Conservation (phyloP, 257 asterid species). For the Salvia splendens region DNA sequence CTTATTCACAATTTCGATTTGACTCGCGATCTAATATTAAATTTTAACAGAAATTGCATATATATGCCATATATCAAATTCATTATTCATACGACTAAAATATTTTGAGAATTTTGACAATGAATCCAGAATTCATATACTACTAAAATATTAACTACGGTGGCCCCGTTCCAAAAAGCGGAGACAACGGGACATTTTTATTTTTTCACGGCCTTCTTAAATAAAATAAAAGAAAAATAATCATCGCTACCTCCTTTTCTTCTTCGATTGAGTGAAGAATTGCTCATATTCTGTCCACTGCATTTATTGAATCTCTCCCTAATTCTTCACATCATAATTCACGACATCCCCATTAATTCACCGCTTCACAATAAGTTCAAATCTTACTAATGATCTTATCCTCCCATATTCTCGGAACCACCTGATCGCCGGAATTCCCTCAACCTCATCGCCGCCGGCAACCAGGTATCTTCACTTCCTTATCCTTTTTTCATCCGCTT, state of each 20-base stretch:
- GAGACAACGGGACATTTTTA: slow-evolving; percentile 37
- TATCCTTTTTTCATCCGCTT: neutral
- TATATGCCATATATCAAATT: too few relatives aligned
- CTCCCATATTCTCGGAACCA: neutral
- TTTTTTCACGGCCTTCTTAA: neutral
- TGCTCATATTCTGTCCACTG: slow-evolving; percentile 27
- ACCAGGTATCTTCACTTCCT: slow-evolving; percentile 26
- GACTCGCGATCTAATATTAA: too few relatives aligned
- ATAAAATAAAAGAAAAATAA: too few relatives aligned
- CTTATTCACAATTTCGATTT: too few relatives aligned
- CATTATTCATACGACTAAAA: too few relatives aligned
- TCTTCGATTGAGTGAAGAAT: slow-evolving; percentile 13
- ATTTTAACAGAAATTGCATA: too few relatives aligned
- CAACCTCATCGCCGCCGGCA: slow-evolving; percentile 7
- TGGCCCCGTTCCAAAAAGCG: slow-evolving; percentile 33
- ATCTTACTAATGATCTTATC: slow-evolving; percentile 13
- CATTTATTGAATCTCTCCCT: slow-evolving; percentile 45
- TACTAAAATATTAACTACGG: neutral
- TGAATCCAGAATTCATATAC: too few relatives aligned
- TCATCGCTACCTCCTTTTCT: neutral
- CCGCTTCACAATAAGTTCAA: slow-evolving; percentile 43
- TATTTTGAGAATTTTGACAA: too few relatives aligned
- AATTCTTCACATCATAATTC: slow-evolving; percentile 36
- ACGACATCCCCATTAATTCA: slow-evolving; percentile 53
- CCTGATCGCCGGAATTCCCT: slow-evolving; percentile 12